Evolutionary conservation across 1,284 basidiomycete genomes (phyloP), one percentile per base, ranked within the genome.

Genomic region (Peniophora sp.): DNA sequence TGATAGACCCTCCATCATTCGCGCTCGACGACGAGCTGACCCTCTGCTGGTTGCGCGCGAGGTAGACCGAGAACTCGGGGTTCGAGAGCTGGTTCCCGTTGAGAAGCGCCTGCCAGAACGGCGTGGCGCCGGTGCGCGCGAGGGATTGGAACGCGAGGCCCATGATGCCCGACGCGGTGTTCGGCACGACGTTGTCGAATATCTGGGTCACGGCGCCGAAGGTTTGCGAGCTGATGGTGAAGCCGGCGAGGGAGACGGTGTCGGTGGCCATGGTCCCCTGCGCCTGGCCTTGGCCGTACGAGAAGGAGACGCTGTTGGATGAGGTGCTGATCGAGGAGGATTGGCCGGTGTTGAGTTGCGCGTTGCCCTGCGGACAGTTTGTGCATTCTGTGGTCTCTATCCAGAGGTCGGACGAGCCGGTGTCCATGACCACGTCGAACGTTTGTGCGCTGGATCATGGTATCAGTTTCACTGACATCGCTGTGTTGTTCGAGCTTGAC

Each of bases 321-420:
- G 51, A 56, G 24, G 57, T 39, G 17, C 54, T 44, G 47, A 62
- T 39, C n/a, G 65, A 56, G 0, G 56, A 61, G 2, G 65, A 61
- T 35, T 50, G 58, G 24, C 55, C 59, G 55, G 58, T 51, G 47
- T 59, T 57, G 45, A 54, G 58, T 18, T 60, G 57, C 45, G 45
- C 68, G 1, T 69, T 69, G n/a, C 47, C 44, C 3, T 56, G n/a
- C 32, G 57, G 62, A 51, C 79, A 80, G 1, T 57, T 49, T 0
- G 35, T n/a, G 56, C 82, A 74, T 18, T 44, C 24, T 1, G 63
- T 56, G n/a, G 63, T 58, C 58, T 80, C 72, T 47, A 89, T 72
- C 82, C 88, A 90, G n/a, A 91, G 72, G 66, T 91, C 88, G 52
- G 78, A 88, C 10, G 87, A 90, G 51, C 88, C 88, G 0, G 87